phyloP scores from a whole-genome alignment of 1,139 yeast genomes.

The Zygoascus hellenicus region DNA sequence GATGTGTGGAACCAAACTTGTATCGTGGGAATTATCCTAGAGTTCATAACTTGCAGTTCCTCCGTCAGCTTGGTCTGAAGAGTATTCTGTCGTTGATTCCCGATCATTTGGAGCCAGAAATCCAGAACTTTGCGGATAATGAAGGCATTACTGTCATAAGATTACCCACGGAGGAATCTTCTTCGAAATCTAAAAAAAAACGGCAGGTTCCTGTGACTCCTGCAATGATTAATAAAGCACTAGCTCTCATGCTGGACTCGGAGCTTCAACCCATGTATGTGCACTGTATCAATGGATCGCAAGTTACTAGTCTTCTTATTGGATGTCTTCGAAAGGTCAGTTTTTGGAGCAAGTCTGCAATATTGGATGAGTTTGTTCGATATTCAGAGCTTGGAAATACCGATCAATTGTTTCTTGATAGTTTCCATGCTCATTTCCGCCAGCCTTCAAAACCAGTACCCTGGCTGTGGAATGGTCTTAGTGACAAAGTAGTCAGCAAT shows the following conservation, averaged over 20 bases:
- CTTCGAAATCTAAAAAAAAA: slow-evolving; percentile 31
- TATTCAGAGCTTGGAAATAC: slow-evolving; percentile 77
- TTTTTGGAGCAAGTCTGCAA: slow-evolving; percentile 86
- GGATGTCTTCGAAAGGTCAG: slow-evolving; percentile 82
- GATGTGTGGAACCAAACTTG: slow-evolving; percentile 60
- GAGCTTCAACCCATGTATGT: slow-evolving; percentile 67
- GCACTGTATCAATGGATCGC: slow-evolving; percentile 88
- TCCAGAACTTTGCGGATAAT: slow-evolving; percentile 46
- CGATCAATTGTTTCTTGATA: slow-evolving; percentile 79
- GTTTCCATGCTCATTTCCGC: slow-evolving; percentile 59
- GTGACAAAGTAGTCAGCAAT: slow-evolving; percentile 44
- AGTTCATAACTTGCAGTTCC: slow-evolving; percentile 62
- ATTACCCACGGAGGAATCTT: slow-evolving; percentile 50
- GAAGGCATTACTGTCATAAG: slow-evolving; percentile 53
- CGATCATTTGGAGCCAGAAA: slow-evolving; percentile 49
- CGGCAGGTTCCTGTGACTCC: slow-evolving; percentile 68
- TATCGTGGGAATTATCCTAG: slow-evolving; percentile 88
- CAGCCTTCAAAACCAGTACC: slow-evolving; percentile 49
- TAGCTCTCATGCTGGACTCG: slow-evolving; percentile 54
- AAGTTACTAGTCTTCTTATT: slow-evolving; percentile 72
- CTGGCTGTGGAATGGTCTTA: slow-evolving; percentile 77
- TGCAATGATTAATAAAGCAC: slow-evolving; percentile 51
- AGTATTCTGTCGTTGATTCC: slow-evolving; percentile 81
- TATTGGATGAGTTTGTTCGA: slow-evolving; percentile 76
- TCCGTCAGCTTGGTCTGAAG: slow-evolving; percentile 58